Evolutionary conservation across 352 stramenopile species (phyloP).

Genomic region (Phytophthora niederhauseri): DNA sequence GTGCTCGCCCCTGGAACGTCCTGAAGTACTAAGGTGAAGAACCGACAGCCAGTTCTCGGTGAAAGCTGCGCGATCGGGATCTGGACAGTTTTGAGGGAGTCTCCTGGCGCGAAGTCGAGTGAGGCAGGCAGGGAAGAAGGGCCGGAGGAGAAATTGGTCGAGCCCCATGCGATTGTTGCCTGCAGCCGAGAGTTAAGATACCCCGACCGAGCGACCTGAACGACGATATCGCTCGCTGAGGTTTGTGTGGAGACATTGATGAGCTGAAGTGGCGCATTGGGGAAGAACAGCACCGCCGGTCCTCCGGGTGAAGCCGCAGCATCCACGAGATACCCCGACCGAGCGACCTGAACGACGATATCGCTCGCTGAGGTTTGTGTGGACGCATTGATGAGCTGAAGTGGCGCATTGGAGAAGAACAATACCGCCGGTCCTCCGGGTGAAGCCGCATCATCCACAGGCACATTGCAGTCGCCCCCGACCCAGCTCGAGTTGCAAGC

Average conservation of each 20-base stretch:
- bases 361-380: constrained; percentile 10
- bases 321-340: constrained; percentile 28
- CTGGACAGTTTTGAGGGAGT: constrained; percentile 26
- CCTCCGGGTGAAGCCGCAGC: constrained; percentile 4
- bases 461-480: constrained; percentile 49
- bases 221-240: constrained; percentile 22
- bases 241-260: constrained; percentile 23
- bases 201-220: constrained; percentile 45
- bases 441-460: not conserved
- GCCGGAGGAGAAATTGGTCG: constrained; percentile 39
- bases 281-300: constrained; percentile 56
- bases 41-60: constrained; percentile 41
- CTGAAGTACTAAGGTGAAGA: constrained; percentile 41
- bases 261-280: constrained; percentile 28
- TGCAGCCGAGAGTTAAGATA: constrained; percentile 24
- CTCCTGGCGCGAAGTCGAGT: constrained; percentile 35
- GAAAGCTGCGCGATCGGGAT: constrained; percentile 36
- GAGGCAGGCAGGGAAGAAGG: constrained; percentile 17
- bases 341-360: constrained; percentile 40
- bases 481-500: constrained; percentile 49
- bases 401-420: constrained; percentile 47
- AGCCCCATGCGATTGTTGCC: constrained; percentile 30
- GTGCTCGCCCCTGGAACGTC: constrained; percentile 20
- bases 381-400: constrained; percentile 28
- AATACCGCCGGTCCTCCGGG: constrained; percentile 40